A percentile compares a stretch with the other conserved stretches of the same genome.
Conservation (phyloP, 495 filamentous ascomycete genomes). For the Penicillium cosmopolitanum region DNA sequence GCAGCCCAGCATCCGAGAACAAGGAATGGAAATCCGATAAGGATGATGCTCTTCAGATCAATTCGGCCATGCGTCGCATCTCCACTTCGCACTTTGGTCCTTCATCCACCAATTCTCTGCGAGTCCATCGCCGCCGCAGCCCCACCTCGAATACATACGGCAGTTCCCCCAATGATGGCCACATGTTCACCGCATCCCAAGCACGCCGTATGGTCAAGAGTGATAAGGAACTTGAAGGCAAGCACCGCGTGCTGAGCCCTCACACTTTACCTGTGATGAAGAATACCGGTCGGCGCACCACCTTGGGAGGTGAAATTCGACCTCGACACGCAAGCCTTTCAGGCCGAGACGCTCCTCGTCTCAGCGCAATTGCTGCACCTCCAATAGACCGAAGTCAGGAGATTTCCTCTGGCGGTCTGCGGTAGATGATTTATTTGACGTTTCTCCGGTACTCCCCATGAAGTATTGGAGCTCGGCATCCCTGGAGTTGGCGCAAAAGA, state of each 20-base stretch:
- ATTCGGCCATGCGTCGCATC: constrained; percentile 64
- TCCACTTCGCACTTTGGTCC: constrained; percentile 40
- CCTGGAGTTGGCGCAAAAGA: constrained; percentile 37
- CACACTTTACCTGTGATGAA: constrained; percentile 69
- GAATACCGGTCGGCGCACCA: constrained; percentile 53
- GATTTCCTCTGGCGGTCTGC: constrained; percentile 20
- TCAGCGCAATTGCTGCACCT: constrained; percentile 43
- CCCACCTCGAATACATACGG: constrained; percentile 58
- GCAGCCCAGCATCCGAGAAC: constrained; percentile 43
- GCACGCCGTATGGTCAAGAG: constrained; percentile 72
- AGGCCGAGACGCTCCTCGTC: constrained; percentile 47
- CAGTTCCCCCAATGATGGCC: constrained; percentile 60
- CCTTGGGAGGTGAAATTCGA: constrained; percentile 54
- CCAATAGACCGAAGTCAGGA: constrained; percentile 22
- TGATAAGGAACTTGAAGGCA: constrained; percentile 59
- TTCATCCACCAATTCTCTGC: constrained; percentile 34
- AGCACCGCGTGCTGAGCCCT: constrained; percentile 65
- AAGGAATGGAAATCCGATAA: constrained; percentile 55
- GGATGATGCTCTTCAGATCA: constrained; percentile 63
- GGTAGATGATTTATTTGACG: constrained; percentile 22
- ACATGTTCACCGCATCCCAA: constrained; percentile 70
- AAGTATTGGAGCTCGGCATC: constrained; percentile 22
- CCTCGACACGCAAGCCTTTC: constrained; percentile 47
- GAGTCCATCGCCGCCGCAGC: constrained; percentile 63
- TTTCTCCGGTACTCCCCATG: constrained; percentile 19